Base-by-base conservation (phyloP, 768 basidiomycete species). In the Amanita polypyramis region DNA sequence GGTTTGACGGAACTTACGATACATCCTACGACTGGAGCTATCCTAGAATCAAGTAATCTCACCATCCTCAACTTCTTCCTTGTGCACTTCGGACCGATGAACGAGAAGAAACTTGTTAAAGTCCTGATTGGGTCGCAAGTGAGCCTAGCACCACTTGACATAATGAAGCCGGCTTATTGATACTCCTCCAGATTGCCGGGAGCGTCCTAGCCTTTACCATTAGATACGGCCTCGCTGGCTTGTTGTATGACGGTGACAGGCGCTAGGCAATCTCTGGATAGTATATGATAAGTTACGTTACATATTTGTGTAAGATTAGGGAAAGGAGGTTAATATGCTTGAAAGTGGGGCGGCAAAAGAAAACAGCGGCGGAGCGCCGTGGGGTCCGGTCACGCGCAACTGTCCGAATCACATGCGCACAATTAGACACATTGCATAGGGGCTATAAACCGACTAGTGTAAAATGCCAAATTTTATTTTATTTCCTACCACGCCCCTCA, bases 241-340 rank as follows among this genome's bases (percentile, higher is more conserved):
- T 95, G 47, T 75, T 96, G 37, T 99, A 96, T 60, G 94, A 95
- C 58, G 92, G 90, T 8, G 90, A 92, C 67, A 74, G 94, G 60
- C 70, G 90, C 60, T 92, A 60, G 70, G 64, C n/a, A n/a, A n/a
- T n/a, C n/a, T n/a, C n/a, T n/a, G n/a, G n/a, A n/a, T n/a, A n/a
- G n/a, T n/a, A n/a, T n/a, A n/a, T n/a, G n/a, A 27, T 27, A 27
- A 27, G 7, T 27, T n/a, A n/a, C 25, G 25, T 27, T 27, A 7
- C 25, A 27, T 27, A 7, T 27, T 27, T 27, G 25, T 12, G 34
- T 35, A 3, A 35, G 10, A 40, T 40, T 11, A 40, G n/a, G 38
- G n/a, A 5, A 40, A n/a, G n/a, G n/a, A n/a, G n/a, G n/a, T n/a
- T n/a, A n/a, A n/a, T n/a, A n/a, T n/a, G n/a, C n/a, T n/a, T n/a